Conservation (phyloP, 257 asterid species). For the Rehmannia glutinosa region DNA sequence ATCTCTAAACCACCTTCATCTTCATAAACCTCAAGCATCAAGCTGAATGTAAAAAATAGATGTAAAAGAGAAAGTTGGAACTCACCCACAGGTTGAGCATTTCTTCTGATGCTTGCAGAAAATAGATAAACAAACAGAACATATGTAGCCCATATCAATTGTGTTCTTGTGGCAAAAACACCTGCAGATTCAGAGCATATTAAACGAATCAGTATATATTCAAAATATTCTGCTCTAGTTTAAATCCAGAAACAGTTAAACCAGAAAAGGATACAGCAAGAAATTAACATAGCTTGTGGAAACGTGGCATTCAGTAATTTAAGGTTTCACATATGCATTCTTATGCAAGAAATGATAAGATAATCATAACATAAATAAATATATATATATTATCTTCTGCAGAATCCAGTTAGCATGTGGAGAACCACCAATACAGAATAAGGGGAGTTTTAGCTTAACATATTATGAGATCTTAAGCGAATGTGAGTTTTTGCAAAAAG, state of each 20-base stretch:
- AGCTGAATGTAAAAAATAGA: not conserved
- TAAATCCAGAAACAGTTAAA: not conserved
- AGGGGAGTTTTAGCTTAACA: not conserved
- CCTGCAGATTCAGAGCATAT: slow-evolving; percentile 33
- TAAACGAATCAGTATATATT: not conserved
- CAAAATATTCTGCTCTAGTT: not conserved
- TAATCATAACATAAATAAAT: not conserved
- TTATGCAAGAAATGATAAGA: not conserved
- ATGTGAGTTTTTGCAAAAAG: not conserved
- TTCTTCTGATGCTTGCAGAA: slow-evolving; percentile 89
- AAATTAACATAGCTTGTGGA: not conserved
- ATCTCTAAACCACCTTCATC: not conserved
- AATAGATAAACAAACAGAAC: slow-evolving; percentile 89
- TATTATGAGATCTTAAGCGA: not conserved
- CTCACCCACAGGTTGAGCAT: slow-evolving; percentile 96
- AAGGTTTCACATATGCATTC: not conserved
- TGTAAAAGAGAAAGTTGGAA: slow-evolving; percentile 8
- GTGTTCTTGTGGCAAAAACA: slow-evolving; percentile 97
- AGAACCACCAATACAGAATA: not conserved
- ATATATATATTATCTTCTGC: not conserved
- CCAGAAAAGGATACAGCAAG: not conserved
- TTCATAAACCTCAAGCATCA: not conserved
- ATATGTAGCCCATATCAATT: slow-evolving; percentile 88
- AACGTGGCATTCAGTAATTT: not conserved
- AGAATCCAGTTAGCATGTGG: not conserved